Evolutionary conservation across 108 stramenopile genomes (phyloP).

Genomic region (Mayamaea pseudoterrestris): DNA sequence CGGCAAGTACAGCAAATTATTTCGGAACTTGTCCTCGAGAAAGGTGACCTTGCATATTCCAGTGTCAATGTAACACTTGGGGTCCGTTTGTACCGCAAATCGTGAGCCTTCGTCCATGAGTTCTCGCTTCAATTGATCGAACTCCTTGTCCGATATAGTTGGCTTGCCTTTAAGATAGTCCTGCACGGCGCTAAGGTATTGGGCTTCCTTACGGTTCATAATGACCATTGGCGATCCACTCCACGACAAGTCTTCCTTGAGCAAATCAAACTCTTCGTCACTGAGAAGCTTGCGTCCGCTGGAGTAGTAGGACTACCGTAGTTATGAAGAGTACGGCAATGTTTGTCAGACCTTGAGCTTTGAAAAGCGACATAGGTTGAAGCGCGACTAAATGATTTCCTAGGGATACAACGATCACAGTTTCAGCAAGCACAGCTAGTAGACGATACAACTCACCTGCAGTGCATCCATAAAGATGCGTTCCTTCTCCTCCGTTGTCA

Average conservation of each 20-base stretch:
- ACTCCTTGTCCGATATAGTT: constrained; percentile 70
- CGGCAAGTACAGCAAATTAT: constrained; percentile 82
- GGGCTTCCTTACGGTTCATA: constrained; percentile 81
- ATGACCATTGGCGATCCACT: constrained; percentile 65
- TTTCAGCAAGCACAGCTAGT: too few species aligned
- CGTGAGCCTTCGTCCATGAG: constrained; percentile 76
- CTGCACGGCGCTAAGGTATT: constrained; percentile 75
- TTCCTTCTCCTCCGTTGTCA: constrained; percentile 85
- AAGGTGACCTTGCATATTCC: constrained; percentile 88
- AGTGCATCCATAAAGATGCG: constrained; percentile 90
- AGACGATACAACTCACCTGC: constrained; percentile 54
- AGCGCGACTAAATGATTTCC: not conserved
- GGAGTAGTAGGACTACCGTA: constrained; percentile 65
- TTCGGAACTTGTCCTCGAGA: constrained; percentile 77
- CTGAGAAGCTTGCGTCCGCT: constrained; percentile 71
- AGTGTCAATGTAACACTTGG: constrained; percentile 93
- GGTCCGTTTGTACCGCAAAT: constrained; percentile 83
- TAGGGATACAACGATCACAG: too few species aligned
- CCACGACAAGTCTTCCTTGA: constrained; percentile 92
- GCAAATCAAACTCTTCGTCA: constrained; percentile 84
- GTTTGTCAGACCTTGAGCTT: not conserved
- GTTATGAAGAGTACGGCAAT: not conserved
- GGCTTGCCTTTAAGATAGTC: constrained; percentile 82
- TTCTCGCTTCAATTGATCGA: constrained; percentile 72
- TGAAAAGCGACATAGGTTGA: not conserved